Evolutionary conservation across 148 eudicot species (phyloP), one percentile per base, ranked within the genome.

Genomic region (Vaccinium darrowii): DNA sequence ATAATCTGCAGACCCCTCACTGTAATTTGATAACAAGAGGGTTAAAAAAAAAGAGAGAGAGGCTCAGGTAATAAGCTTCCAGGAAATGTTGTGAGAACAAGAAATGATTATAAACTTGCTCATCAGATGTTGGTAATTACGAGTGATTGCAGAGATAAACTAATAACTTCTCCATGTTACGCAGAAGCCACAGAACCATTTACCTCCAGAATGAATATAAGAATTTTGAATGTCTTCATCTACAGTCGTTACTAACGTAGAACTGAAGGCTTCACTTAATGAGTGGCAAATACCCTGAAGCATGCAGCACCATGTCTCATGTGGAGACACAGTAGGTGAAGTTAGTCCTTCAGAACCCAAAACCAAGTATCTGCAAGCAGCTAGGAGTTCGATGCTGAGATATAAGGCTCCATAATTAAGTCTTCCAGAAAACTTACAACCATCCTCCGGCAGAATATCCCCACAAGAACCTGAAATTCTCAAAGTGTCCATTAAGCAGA

Each of bases 1-100:
- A 97, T 86, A 86, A 87, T 86, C 87, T 95, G 90, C 82, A 97
- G 89, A 86, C 94, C 95, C 86, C 91, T 92, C 80, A 93, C 99
- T 97, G 95, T 12, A 90, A 92, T 73, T 71, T 65, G 54, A 15
- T 36, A 47, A 76, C n/a, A 30, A 62, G 19, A 49, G 84, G 43
- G 72, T 78, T 65, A 72, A 56, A 69, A 30, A 54, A 58, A 65
- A 76, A 56, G 51, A 30, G 49, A 58, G 36, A 63, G 60, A 54
- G 27, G 77, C 33, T 86, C 82, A 86, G 65, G 62, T 36, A 51
- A 27, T 69, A 13, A 91, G 84, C 84, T 88, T 83, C 92, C 95
- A 79, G 99, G 98, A 89, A 95, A 93, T 60, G 94, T 92, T 86
- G 95, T 97, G 7, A 54, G 81, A 78, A 25, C 15, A 78, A 25